These are phyloP conservation scores for Cordyceps militaris DNA, from an alignment of 2,329 filamentous ascomycete species.

Conservation along the genomic window DNA sequence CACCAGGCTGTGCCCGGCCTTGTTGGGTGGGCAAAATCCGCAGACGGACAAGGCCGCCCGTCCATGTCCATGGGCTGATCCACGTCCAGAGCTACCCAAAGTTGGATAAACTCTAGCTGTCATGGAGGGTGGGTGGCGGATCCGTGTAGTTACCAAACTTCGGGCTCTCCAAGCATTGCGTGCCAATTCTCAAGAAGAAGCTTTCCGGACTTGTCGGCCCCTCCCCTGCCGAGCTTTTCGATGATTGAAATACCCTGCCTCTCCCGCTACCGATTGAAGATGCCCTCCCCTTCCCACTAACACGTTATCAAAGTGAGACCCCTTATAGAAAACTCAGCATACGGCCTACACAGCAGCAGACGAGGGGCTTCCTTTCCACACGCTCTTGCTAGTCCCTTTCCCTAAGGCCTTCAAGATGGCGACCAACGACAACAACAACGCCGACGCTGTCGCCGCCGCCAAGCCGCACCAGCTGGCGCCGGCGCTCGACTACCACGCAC, in stretches of 20 bases:
- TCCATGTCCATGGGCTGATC: not conserved
- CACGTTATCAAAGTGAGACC: not conserved
- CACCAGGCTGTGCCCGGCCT: not conserved
- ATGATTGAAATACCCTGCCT: constrained; percentile 4
- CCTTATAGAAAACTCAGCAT: not conserved
- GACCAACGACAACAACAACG: not conserved
- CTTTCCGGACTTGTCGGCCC: not conserved
- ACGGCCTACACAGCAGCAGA: not conserved
- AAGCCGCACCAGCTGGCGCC: not conserved
- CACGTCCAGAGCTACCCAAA: not conserved
- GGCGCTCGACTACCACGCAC: not conserved
- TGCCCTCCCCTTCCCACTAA: not conserved
- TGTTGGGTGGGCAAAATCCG: not conserved
- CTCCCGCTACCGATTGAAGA: not conserved
- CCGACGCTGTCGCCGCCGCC: not conserved
- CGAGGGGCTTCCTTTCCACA: constrained; percentile 2
- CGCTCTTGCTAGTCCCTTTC: not conserved
- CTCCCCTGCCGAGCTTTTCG: not conserved
- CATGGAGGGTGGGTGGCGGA: not conserved
- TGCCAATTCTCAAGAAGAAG: not conserved
- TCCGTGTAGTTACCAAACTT: not conserved
- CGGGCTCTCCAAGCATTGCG: not conserved
- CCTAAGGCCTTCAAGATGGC: constrained; percentile 4
- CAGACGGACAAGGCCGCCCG: not conserved
- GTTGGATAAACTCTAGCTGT: constrained; percentile 5